Evolutionary conservation across 2,329 filamentous ascomycete genomes (phyloP).

Genomic region (Ophiostoma sp.): DNA sequence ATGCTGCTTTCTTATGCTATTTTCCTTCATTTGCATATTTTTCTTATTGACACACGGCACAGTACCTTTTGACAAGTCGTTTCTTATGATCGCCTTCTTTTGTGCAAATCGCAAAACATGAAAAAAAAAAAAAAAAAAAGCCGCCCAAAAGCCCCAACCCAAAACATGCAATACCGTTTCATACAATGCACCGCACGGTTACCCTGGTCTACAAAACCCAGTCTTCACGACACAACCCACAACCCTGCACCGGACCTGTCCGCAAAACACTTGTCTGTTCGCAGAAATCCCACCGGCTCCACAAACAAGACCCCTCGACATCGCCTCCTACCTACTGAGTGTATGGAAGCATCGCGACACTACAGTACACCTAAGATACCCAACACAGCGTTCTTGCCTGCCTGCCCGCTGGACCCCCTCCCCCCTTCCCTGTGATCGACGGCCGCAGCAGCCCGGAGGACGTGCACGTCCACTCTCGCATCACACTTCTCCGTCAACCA

Average conservation of each 20-base stretch:
- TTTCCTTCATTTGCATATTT: too few relatives aligned
- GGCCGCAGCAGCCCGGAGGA: neutral
- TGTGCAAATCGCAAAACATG: neutral
- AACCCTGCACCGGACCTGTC: neutral
- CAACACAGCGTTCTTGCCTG: neutral
- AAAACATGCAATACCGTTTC: constrained; percentile 10
- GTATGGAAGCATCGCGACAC: neutral
- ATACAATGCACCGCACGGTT: neutral
- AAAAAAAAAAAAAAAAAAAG: neutral
- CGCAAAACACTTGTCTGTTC: constrained; percentile 11
- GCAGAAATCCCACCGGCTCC: neutral
- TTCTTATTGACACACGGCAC: too few relatives aligned
- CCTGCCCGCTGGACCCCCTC: neutral
- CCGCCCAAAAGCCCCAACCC: neutral
- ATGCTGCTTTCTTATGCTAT: too few relatives aligned
- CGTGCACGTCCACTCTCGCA: neutral
- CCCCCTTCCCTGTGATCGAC: neutral
- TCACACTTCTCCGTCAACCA: too few relatives aligned
- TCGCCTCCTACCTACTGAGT: too few relatives aligned
- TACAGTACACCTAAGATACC: neutral
- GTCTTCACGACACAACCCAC: neutral
- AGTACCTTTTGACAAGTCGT: neutral
- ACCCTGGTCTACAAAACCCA: neutral
- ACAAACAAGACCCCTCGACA: neutral
- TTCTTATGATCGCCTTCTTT: neutral